Evolutionary conservation across 1,139 yeast genomes (phyloP).

Genomic region (Sugiyamaella xylanicola): DNA sequence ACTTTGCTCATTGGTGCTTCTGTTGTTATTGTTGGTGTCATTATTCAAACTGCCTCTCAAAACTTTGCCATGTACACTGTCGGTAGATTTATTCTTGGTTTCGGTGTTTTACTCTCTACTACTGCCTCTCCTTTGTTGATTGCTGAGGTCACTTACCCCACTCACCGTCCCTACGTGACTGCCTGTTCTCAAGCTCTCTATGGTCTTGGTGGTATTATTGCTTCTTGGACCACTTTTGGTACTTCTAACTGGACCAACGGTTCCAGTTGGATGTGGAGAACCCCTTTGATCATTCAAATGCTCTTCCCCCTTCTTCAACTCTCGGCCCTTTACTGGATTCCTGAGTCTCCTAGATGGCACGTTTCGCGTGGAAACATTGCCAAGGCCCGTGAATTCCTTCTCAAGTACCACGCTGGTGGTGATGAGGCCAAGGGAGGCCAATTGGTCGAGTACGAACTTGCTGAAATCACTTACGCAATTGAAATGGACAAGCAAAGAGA

Average conservation of each 20-base stretch:
- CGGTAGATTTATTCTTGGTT: conserved; percentile 33
- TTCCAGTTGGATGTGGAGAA: conserved; percentile 47
- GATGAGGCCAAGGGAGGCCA: conserved; percentile 25
- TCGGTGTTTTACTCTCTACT: conserved; percentile 31
- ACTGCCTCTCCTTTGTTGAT: conserved; percentile 30
- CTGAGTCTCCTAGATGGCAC: conserved; percentile 71
- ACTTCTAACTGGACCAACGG: conserved; percentile 38
- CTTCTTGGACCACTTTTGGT: conserved; percentile 53
- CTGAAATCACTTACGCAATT: conserved; percentile 31
- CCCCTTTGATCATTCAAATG: conserved; percentile 52
- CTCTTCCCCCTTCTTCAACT: conserved; percentile 50
- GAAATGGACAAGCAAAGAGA: conserved; percentile 27
- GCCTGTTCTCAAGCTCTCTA: conserved; percentile 49
- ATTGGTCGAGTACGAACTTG: conserved; percentile 31
- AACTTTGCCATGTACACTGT: conserved; percentile 48
- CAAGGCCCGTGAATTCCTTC: conserved; percentile 46
- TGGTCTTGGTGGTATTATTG: conserved; percentile 50
- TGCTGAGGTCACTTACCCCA: conserved; percentile 31
- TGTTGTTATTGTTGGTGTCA: conserved; percentile 49
- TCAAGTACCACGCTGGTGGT: conserved; percentile 33
- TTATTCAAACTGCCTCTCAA: conserved; percentile 48
- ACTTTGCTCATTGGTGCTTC: conserved; percentile 47
- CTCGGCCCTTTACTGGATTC: conserved; percentile 58
- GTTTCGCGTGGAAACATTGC: conserved; percentile 51
- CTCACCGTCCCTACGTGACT: conserved; percentile 30